Conservation (phyloP, 73 alveolate species). For the Tetrahymena thermophila region DNA sequence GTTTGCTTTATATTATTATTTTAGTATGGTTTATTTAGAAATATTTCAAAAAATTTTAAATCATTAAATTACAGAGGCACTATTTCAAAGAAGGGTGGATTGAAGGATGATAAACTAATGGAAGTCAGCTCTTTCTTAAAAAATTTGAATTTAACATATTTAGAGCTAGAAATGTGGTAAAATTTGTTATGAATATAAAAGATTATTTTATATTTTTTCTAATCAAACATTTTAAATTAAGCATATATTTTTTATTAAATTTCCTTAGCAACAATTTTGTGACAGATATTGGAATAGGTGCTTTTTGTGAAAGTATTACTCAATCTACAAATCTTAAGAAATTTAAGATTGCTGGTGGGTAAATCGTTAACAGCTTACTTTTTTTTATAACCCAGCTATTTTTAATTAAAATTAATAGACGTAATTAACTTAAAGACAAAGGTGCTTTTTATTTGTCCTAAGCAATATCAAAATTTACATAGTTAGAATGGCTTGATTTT, state of each 20-base stretch:
- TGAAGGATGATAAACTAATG: neutral
- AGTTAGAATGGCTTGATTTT: neutral
- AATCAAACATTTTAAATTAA: neutral
- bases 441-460: neutral
- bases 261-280: neutral
- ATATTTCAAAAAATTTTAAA: neutral
- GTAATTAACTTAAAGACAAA: neutral
- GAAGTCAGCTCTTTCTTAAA: neutral
- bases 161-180: neutral
- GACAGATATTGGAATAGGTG: neutral
- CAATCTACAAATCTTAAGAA: neutral
- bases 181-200: neutral
- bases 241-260: neutral
- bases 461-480: neutral
- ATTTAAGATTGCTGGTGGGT: slow-evolving; percentile 1
- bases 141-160: neutral
- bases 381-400: neutral
- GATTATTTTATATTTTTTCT: neutral
- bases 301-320: neutral
- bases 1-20: no score
- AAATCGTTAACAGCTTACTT: neutral
- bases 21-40: neutral
- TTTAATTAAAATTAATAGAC: neutral
- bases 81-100: neutral
- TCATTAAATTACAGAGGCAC: neutral